phyloP scores from a whole-genome alignment of 2,329 filamentous ascomycete genomes.

The Neurospora sp. region DNA sequence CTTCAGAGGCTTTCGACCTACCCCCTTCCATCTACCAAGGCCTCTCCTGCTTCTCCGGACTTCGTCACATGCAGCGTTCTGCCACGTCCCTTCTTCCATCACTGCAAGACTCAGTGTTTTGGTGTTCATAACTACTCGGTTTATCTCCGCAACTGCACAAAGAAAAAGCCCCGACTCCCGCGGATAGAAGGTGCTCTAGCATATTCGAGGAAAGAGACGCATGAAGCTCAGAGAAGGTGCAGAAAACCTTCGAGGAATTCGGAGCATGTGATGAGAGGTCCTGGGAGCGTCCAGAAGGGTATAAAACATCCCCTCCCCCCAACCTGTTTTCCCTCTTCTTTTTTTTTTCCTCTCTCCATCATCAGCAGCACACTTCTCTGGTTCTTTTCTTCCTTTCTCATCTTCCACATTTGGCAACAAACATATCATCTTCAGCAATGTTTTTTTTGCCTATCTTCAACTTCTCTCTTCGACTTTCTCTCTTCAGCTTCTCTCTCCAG shows the following conservation, averaged over 20 bases:
- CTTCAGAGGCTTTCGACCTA: not conserved
- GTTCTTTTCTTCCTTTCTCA: not conserved
- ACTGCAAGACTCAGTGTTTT: not conserved
- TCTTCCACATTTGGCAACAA: not conserved
- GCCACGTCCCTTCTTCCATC: not conserved
- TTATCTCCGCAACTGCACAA: not conserved
- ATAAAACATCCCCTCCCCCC: not conserved
- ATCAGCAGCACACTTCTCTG: not conserved
- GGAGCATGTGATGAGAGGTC: too few species aligned
- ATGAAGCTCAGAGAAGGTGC: not conserved
- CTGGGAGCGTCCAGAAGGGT: not conserved
- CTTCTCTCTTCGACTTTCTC: too few species aligned
- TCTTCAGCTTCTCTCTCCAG: too few species aligned
- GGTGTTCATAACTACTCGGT: not conserved
- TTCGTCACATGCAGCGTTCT: fast-evolving
- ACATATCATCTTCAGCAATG: not conserved
- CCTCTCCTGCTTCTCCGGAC: not conserved
- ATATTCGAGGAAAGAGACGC: not conserved
- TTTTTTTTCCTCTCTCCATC: not conserved
- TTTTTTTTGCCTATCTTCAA: too few species aligned
- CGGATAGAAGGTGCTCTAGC: too few species aligned
- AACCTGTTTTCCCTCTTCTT: not conserved
- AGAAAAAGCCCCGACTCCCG: not conserved
- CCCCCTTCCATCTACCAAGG: too few species aligned
- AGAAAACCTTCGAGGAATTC: not conserved